Evolutionary conservation across 108 stramenopile genomes (phyloP), one percentile per base, ranked within the genome.

Genomic region (Mayamaea pseudoterrestris): DNA sequence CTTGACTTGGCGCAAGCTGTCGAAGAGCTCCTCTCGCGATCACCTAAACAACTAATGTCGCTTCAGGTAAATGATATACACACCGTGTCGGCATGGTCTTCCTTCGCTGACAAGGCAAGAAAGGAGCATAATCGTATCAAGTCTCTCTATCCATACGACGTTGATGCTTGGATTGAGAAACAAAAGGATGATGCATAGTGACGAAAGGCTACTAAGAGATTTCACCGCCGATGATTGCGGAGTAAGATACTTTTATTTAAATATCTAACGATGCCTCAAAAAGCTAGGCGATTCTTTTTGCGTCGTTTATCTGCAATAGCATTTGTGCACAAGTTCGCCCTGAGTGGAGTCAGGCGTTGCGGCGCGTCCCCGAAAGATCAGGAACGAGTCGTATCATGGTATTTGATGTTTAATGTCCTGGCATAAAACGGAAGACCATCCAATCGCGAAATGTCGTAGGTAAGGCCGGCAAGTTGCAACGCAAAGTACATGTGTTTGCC

Each of bases 61-160:
- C 41, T 74, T 24, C 34, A 57, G 28, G 26, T 69, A 12, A 49
- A 57, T 6, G 69, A 45, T 11, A 48, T 71, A 49, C 35, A 22
- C 1, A 67, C 56, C 14, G 49, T 88, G 30, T 58, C 60, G 3
- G 53, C 60, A 24, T 83, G 81, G 44, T 69, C 76, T 0, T 36
- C 54, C 11, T 48, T 73, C 55, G 86, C 83, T 47, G 50, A 58
- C 41, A 13, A 46, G 2, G 63, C 48, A 26, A 53, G 77, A 28
- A 63, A 58, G 39, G 79, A 83, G 30, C 71, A 69, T 39, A 25
- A 65, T 16, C 70, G 81, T 16, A 76, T 88, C 50, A 76, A 80
- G 30, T 41, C 35, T 14, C 30, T 88, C 17, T 88, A 80, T 56
- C 78, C 81, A 4, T 5, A 5, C 5, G 44, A 45, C 21, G 44